A percentile compares a stretch with the other conserved stretches of the same genome.
These are phyloP conservation scores for Aspergillus quadricinctus DNA, from an alignment of 2,329 filamentous ascomycete genomes.

Conservation along the genomic window DNA sequence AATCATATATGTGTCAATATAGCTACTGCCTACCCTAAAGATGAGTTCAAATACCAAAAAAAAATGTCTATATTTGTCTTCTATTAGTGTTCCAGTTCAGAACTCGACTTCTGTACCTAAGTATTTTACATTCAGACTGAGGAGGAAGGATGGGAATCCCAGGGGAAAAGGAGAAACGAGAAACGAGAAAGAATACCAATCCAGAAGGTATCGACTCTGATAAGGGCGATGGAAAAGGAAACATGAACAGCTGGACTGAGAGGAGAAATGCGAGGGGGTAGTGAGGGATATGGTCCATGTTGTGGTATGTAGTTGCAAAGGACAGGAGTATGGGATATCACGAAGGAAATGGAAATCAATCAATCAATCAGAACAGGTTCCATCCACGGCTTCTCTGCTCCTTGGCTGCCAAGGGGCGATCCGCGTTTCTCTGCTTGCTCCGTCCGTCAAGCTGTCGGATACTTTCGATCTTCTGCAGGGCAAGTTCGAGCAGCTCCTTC, in stretches of 20 bases:
- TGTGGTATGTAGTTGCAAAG: slow-evolving; percentile 1
- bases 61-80: neutral
- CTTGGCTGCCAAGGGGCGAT: slow-evolving; percentile 32
- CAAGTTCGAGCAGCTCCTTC: slow-evolving; percentile 89
- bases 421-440: slow-evolving; percentile 52
- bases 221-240: neutral
- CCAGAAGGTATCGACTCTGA: neutral
- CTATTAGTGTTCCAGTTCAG: neutral
- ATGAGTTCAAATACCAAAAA: neutral
- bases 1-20: neutral
- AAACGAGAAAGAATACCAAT: neutral
- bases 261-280: neutral
- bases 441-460: slow-evolving; percentile 76
- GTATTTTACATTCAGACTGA: neutral
- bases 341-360: neutral
- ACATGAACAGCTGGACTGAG: neutral
- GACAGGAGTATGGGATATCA: neutral
- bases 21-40: neutral
- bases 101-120: neutral
- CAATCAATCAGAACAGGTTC: slow-evolving; percentile 39
- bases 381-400: slow-evolving; percentile 39
- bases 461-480: slow-evolving; percentile 93
- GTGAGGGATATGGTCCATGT: neutral
- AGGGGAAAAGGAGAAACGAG: neutral
- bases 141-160: neutral